Evolutionary conservation across 2,329 filamentous ascomycete species (phyloP).

Genomic region (Talaromyces sp.): DNA sequence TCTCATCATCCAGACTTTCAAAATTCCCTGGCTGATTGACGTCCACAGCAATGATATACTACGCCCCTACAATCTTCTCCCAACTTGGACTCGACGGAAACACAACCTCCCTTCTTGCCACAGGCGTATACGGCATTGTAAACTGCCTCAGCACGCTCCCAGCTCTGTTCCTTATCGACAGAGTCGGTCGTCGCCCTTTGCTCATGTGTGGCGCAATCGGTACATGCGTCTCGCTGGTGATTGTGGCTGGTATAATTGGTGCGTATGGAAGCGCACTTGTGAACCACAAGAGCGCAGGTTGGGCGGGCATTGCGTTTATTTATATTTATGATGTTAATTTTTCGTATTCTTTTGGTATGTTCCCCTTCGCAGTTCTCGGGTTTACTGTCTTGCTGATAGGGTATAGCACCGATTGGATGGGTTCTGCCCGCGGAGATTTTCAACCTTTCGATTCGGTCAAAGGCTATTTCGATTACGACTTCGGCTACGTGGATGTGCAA

Average conservation of each 20-base stretch:
- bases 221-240: constrained; percentile 35
- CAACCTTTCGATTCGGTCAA: constrained; percentile 36
- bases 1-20: not conserved
- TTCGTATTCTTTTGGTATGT: constrained; percentile 37
- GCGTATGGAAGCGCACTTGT: constrained; percentile 30
- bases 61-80: constrained; percentile 47
- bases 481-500: constrained; percentile 41
- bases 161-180: constrained; percentile 35
- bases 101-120: constrained; percentile 35
- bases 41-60: constrained; percentile 45
- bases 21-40: not conserved
- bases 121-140: constrained; percentile 39
- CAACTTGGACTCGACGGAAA: constrained; percentile 42
- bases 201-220: constrained; percentile 36
- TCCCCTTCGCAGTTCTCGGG: not conserved
- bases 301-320: constrained; percentile 38
- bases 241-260: constrained; percentile 35
- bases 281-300: constrained; percentile 31
- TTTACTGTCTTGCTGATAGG: not conserved
- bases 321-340: constrained; percentile 40
- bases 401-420: constrained; percentile 36
- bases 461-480: constrained; percentile 38
- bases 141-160: constrained; percentile 36
- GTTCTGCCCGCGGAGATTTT: constrained; percentile 41
- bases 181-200: constrained; percentile 31